Evolutionary conservation across 495 filamentous ascomycete species (phyloP), one percentile per base, ranked within the genome.

Genomic region (Aspergillus egyptiacus): DNA sequence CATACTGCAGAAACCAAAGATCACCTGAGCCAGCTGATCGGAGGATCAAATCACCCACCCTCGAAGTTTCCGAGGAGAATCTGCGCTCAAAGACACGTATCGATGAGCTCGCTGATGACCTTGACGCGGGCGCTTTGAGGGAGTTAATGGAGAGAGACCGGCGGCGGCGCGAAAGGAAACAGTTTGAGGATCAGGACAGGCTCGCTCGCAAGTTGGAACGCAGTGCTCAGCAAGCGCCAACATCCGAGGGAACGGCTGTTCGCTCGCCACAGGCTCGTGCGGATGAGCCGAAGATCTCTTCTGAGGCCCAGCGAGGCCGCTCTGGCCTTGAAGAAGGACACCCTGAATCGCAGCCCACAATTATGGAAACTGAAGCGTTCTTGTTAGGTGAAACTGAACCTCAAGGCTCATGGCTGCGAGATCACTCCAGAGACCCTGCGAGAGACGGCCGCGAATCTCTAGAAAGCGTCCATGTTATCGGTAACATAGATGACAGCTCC

Each of bases 101-200:
- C 10, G 85, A 91, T 54, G 81, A 85, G 37, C 70, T 93, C 30
- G 90, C 89, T 18, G 85, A 95, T 62, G 82, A 86, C 31, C 70
- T 95, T 33, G 85, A 84, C 65, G 85, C 90, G 1, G 78, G 84
- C 28, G 86, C 83, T 56, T 58, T 96, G 40, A 75, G 89, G 15
- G 86, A 94, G 57, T 63, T 95, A 27, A 79, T 96, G 75, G 90
- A 96, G 48, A 71, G 90, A 46, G 90, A 96, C 61, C 73, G 84
- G 51, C 79, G 88, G 50, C 76, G 90, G 24, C 77, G 75, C 50
- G 87, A 95, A 48, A 82, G 78, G 60, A 89, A 87, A 68, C 75
- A 74, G 40, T 72, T 82, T 46, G 74, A 78, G 33, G 85, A 94
- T 19, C 80, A 84, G 48, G 85, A 91, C 53, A 83, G 71, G 49